phyloP scores from a whole-genome alignment of 192 early-diverging fungal genomes.

The Martensiomyces pterosporus region DNA sequence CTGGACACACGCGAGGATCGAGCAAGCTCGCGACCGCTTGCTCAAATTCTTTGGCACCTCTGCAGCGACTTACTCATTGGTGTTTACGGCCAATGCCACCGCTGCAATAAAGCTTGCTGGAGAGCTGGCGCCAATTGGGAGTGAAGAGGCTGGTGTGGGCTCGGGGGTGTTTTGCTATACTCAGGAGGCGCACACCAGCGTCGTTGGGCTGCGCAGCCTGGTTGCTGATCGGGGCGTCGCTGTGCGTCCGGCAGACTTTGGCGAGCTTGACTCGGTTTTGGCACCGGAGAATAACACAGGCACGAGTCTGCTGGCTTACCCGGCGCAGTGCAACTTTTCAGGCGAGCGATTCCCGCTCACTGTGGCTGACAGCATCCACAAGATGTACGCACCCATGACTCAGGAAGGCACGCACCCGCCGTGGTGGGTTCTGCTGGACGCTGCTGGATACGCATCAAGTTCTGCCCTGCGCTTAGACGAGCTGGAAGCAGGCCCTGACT shows the following conservation, averaged over 20 bases:
- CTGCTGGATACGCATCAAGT: conserved; percentile 68
- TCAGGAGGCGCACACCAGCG: conserved; percentile 68
- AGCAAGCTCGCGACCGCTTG: conserved; percentile 53
- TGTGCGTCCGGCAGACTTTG: conserved; percentile 22
- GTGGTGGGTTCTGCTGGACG: conserved; percentile 67
- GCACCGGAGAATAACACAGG: conserved; percentile 12
- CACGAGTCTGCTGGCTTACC: conserved; percentile 63
- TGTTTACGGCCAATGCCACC: conserved; percentile 79
- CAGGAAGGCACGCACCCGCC: conserved; percentile 18
- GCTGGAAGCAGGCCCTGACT: conserved; percentile 56
- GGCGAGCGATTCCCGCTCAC: conserved; percentile 66
- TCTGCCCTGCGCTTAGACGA: conserved; percentile 55
- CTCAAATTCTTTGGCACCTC: conserved; percentile 57
- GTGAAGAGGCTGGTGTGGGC: too few relatives aligned
- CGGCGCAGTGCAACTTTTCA: conserved; percentile 83
- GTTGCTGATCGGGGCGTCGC: conserved; percentile 31
- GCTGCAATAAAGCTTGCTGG: conserved; percentile 71
- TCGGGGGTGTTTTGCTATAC: conserved; percentile 56
- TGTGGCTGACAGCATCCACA: conserved; percentile 51
- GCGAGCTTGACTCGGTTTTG: conserved; percentile 14
- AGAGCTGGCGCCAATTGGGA: conserved; percentile 62
- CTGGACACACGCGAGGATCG: conserved; percentile 50
- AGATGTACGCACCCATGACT: conserved; percentile 7
- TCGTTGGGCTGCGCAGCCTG: conserved; percentile 66
- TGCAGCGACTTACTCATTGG: conserved; percentile 57